These are phyloP conservation scores for Ceratobasidium sp. DNA, from an alignment of 1,284 basidiomycete species.

Conservation along the genomic window DNA sequence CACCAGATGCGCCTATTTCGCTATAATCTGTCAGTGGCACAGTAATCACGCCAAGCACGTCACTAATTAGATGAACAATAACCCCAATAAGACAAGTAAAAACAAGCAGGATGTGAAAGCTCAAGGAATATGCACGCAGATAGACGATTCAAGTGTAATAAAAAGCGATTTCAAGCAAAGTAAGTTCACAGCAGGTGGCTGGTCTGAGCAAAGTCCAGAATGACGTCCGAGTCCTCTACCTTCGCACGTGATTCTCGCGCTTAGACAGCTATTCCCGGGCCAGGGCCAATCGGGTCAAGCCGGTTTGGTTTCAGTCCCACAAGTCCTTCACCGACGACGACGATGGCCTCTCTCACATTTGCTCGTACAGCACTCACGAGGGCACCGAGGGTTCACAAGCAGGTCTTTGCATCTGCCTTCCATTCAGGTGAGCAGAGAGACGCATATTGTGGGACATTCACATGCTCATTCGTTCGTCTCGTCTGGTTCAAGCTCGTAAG, in stretches of 20 bases:
- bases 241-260: slow-evolving; percentile 39
- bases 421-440: slow-evolving; percentile 23
- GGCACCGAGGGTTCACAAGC: slow-evolving; percentile 20
- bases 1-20: too few relatives aligned
- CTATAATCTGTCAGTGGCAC: too few relatives aligned
- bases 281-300: slow-evolving; percentile 41
- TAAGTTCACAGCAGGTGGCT: too few relatives aligned
- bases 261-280: background rate
- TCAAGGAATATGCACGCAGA: too few relatives aligned
- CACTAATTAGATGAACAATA: too few relatives aligned
- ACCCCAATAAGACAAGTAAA: too few relatives aligned
- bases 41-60: too few relatives aligned
- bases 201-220: background rate
- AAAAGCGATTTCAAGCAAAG: too few relatives aligned
- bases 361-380: slow-evolving; percentile 23
- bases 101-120: too few relatives aligned
- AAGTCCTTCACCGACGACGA: slow-evolving; percentile 6
- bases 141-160: too few relatives aligned
- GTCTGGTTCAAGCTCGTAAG: slow-evolving; percentile 19
- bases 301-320: slow-evolving; percentile 42
- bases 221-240: background rate
- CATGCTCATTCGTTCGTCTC: slow-evolving; percentile 17
- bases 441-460: slow-evolving; percentile 1
- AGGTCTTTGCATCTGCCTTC: slow-evolving; percentile 35
- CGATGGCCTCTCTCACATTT: slow-evolving; percentile 33